These are phyloP conservation scores for Pichia sporocuriosa DNA, from an alignment of 805 yeast genomes.

Conservation along the genomic window DNA sequence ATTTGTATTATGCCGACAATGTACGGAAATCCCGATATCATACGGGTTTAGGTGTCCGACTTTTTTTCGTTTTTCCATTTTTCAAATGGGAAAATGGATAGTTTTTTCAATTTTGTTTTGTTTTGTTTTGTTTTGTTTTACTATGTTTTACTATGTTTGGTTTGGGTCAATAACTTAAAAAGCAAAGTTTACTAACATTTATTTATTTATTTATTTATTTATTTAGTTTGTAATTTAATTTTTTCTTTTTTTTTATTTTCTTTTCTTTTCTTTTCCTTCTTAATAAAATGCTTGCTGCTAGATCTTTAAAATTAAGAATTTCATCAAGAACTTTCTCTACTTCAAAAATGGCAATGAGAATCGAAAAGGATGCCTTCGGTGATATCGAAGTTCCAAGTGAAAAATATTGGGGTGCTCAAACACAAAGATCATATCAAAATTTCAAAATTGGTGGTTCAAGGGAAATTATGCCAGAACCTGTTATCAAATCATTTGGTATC, in stretches of 20 bases:
- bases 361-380: conserved; percentile 94
- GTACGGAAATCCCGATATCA: too few species aligned
- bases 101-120: too few species aligned
- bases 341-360: conserved; percentile 39
- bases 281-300: conserved; percentile 22
- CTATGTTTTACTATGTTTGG: too few species aligned
- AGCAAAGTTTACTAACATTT: neutral
- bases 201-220: too few species aligned
- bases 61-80: too few species aligned
- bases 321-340: conserved; percentile 27
- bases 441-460: conserved; percentile 93
- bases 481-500: conserved; percentile 86
- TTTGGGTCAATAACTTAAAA: neutral
- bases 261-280: neutral
- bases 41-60: too few species aligned
- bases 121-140: too few species aligned
- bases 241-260: neutral
- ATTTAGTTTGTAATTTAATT: neutral
- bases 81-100: too few species aligned
- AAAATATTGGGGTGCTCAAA: conserved; percentile 97
- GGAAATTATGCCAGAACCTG: conserved; percentile 87
- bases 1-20: too few species aligned
- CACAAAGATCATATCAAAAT: conserved; percentile 87
- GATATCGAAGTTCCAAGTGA: conserved; percentile 77
- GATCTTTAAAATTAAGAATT: conserved; percentile 15